These are phyloP conservation scores for Nemania diffusa DNA, from an alignment of 2,329 filamentous ascomycete species.

Conservation along the genomic window DNA sequence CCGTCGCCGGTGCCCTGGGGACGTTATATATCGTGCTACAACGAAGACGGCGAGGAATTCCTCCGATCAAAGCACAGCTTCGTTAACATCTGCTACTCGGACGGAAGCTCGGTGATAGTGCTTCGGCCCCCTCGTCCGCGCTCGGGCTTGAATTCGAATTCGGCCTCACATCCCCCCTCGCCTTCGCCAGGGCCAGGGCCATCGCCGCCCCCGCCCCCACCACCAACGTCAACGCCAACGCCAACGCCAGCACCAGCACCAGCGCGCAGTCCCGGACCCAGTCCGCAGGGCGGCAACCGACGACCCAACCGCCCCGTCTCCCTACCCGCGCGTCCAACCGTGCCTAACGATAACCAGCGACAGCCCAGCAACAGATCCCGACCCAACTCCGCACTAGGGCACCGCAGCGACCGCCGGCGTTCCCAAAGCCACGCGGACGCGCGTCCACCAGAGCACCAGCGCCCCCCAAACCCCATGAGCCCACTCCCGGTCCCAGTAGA, in stretches of 20 bases:
- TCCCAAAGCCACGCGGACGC: background rate
- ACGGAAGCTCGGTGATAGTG: slow-evolving; percentile 25
- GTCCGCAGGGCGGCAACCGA: background rate
- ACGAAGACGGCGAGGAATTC: background rate
- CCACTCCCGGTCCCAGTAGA: background rate
- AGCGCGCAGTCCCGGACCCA: background rate
- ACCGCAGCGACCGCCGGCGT: background rate
- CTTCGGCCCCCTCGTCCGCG: slow-evolving; percentile 5
- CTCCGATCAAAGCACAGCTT: slow-evolving; percentile 22
- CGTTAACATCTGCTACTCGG: slow-evolving; percentile 27
- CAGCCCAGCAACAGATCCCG: background rate
- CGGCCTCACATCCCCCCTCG: background rate
- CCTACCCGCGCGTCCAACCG: background rate
- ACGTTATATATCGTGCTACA: background rate
- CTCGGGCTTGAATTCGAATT: background rate
- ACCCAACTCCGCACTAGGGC: background rate
- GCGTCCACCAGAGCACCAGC: background rate
- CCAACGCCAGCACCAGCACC: background rate
- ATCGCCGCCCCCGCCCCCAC: background rate
- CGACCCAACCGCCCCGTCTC: background rate
- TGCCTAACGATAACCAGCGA: background rate
- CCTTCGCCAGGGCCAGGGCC: no score
- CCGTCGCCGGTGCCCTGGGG: background rate
- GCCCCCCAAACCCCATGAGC: background rate
- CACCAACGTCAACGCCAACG: background rate